Base-by-base conservation (phyloP, 202 grass and related monocot species). In the Schoenoplectus tabernaemontani region DNA sequence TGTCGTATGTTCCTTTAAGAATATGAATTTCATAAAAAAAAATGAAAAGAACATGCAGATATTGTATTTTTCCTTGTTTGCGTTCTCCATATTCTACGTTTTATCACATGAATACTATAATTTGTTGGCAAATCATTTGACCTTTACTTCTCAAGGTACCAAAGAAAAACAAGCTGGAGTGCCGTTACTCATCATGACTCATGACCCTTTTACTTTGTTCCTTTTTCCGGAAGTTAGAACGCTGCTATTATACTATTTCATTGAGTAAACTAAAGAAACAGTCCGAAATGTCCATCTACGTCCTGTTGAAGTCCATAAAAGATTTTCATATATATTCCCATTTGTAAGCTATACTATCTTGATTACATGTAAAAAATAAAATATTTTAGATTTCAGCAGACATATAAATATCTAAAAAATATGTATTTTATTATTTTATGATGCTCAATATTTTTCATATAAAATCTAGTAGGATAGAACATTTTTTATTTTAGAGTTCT, bases 181-280 rank as follows among this genome's bases (percentile, higher is more conserved):
- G 42, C 42, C 42, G 41, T 71, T 71, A 26, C 62, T 68, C 64
- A 68, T 68, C n/a, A 68, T 23, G 5, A 38, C 13, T 38, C n/a
- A n/a, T 15, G n/a, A 0, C 13, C 3, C 3, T 9, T 19, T 70
- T 8, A 5, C 1, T 1, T 11, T 8, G 3, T 71, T 16, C 67
- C 67, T 71, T 47, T 71, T 71, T 71, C 43, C 11, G 43, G 0
- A 73, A 73, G 70, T 75, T 75, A 73, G 70, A 54, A 15, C 67
- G 30, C 41, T 11, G 20, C 13, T 44, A 4, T 23, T 69, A 26
- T 12, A 69, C 22, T 69, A 30, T 60, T 60, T 30, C 60, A 36
- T 63, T 32, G 0, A 16, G 12, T 63, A 63, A 63, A 36, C 60
- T 34, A n/a, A n/a, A n/a, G n/a, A n/a, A n/a, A n/a, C n/a, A n/a